Conservation (phyloP, 1,284 basidiomycete species). For the Naganishia liquefaciens region DNA sequence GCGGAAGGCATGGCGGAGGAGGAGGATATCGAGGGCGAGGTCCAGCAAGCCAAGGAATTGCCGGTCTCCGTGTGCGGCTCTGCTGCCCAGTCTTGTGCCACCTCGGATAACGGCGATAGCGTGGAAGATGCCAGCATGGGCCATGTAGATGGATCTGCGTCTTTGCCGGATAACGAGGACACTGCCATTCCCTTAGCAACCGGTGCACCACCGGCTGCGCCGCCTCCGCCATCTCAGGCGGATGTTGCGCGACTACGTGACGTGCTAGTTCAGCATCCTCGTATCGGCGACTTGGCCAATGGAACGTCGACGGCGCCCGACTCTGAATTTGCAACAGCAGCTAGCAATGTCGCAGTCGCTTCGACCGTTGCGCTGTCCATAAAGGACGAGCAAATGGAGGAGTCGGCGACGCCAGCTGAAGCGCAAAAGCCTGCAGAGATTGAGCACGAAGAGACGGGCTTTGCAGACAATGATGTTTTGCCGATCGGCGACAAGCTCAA, state of each 20-base stretch:
- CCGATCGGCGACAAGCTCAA: constrained; percentile 72
- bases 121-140: constrained; percentile 69
- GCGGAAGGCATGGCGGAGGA: constrained; percentile 60
- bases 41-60: constrained; percentile 64
- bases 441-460: constrained; percentile 11
- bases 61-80: constrained; percentile 60
- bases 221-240: constrained; percentile 45
- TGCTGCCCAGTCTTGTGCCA: constrained; percentile 55
- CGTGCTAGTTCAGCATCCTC: constrained; percentile 41
- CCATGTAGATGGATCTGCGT: constrained; percentile 57
- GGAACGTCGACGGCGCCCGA: constrained; percentile 38
- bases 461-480: constrained; percentile 12
- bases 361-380: constrained; percentile 18
- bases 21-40: constrained; percentile 64
- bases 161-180: constrained; percentile 37
- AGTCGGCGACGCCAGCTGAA: not conserved
- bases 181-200: constrained; percentile 7
- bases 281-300: constrained; percentile 31
- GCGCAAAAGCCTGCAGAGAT: not conserved
- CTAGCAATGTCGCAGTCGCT: constrained; percentile 30
- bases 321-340: constrained; percentile 11
- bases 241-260: constrained; percentile 45
- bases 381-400: constrained; percentile 10
- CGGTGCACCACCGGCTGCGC: constrained; percentile 31
- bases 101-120: constrained; percentile 70